Percentiles rank a stretch among this genome's conserved stretches.
Conservation (phyloP, 176 grass and related monocot species). For the Lolium rigidum region DNA sequence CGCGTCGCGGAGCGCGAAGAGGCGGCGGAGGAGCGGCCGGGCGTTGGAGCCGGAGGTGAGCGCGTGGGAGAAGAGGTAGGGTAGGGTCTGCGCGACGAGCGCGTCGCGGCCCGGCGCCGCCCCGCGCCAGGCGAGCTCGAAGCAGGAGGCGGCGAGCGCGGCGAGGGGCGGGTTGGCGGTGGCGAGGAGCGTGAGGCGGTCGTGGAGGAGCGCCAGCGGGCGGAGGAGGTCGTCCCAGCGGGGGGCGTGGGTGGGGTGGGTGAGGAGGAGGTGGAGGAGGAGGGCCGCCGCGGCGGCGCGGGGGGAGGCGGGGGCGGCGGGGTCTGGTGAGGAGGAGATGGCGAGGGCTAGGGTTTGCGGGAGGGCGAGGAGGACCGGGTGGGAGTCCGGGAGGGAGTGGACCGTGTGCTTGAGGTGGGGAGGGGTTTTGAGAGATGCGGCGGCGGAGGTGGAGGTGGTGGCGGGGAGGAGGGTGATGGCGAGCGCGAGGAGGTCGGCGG, state of each 20-base stretch:
- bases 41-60: constrained; percentile 53
- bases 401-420: constrained; percentile 41
- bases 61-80: constrained; percentile 76
- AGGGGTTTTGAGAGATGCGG: constrained; percentile 42
- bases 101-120: constrained; percentile 62
- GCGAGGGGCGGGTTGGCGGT: constrained; percentile 60
- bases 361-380: constrained; percentile 55
- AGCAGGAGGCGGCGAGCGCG: constrained; percentile 62
- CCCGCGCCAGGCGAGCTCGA: constrained; percentile 81
- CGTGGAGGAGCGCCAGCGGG: constrained; percentile 67
- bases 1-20: constrained; percentile 76
- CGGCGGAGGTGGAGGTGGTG: not conserved
- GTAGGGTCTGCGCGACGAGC: constrained; percentile 82
- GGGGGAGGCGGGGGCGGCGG: not conserved
- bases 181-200: constrained; percentile 61
- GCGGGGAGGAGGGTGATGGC: constrained; percentile 48
- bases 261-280: constrained; percentile 70
- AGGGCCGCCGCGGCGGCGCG: constrained; percentile 53
- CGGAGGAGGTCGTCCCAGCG: constrained; percentile 58
- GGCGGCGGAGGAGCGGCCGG: constrained; percentile 69
- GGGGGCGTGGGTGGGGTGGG: constrained; percentile 65
- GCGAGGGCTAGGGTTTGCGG: constrained; percentile 36
- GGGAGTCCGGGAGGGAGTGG: constrained; percentile 54
- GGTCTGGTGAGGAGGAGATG: constrained; percentile 1
- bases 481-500: constrained; percentile 55